A percentile compares a stretch with the other conserved stretches of the same genome.
These are phyloP conservation scores for Pyricularia sp. DNA, from an alignment of 2,329 filamentous ascomycete species.

Conservation along the genomic window DNA sequence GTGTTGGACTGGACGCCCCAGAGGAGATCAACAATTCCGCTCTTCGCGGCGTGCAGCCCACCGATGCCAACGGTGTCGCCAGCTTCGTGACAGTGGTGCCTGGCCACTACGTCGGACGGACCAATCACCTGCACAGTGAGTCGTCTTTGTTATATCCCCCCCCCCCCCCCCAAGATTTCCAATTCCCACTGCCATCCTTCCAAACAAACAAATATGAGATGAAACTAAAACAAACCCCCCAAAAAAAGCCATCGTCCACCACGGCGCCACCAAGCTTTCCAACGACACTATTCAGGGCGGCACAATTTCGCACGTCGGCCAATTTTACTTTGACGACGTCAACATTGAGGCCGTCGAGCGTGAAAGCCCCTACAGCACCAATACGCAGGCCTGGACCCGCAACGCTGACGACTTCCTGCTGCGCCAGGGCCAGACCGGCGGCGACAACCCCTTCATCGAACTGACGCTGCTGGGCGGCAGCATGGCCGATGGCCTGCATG, in stretches of 20 bases:
- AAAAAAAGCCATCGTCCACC: conserved; percentile 18
- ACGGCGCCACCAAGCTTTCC: background rate
- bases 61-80: conserved; percentile 28
- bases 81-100: conserved; percentile 32
- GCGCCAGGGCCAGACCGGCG: conserved; percentile 17
- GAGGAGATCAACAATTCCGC: conserved; percentile 28
- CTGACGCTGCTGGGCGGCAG: conserved; percentile 19
- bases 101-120: conserved; percentile 32
- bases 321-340: conserved; percentile 30
- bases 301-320: conserved; percentile 27
- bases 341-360: conserved; percentile 25
- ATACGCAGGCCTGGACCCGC: conserved; percentile 19
- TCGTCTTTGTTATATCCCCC: background rate
- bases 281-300: conserved; percentile 24
- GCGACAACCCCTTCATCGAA: conserved; percentile 40
- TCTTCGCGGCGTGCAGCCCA: conserved; percentile 33
- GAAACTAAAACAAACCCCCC: background rate
- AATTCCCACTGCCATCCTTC: background rate
- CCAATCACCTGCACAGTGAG: conserved; percentile 25
- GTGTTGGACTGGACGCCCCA: conserved; percentile 19
- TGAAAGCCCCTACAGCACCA: conserved; percentile 25
- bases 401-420: conserved; percentile 19
- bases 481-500: conserved; percentile 25
- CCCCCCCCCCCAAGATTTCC: background rate
- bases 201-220: background rate